Evolutionary conservation across 2,329 filamentous ascomycete genomes (phyloP), one percentile per base, ranked within the genome.

Genomic region (Ceratocystis alfenasii): DNA sequence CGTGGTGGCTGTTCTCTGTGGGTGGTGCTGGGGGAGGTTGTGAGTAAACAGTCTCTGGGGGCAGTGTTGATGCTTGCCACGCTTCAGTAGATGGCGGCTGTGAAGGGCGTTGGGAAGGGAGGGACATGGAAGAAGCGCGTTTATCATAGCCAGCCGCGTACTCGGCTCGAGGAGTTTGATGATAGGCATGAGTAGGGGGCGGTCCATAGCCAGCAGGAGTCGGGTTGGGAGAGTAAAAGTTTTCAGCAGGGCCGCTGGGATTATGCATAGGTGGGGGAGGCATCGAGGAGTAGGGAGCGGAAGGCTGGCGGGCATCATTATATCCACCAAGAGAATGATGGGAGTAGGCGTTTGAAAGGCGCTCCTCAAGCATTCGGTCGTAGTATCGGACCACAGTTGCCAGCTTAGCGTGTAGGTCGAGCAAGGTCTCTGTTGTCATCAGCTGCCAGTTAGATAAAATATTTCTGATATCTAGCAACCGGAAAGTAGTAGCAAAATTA

Each of bases 321-420:
- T 66, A 68, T 1, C 83, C 82, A 10, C 86, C 82, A 22, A 90
- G 77, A 55, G 76, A 86, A 71, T 93, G 88, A 72, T 95, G 90
- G 69, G 86, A 88, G 74, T 97, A 97, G 1, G 94, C 93, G 74
- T 88, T 95, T 7, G 91, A 95, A 30, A 99, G 80, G 48, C 94
- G 86, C 69, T 99, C 94, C 75, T 99, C 94, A 17, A 99, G 81
- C 94, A 99, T 97, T 50, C 91, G 86, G 75, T 99, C 94, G 73
- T 99, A 99, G 74, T 97, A 97, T 44, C 94, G 85, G 4, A 99
- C 94, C 30, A 97, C 94, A 0, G 93, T 96, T 0, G 93, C 94
- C 28, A 99, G 80, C 74, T 99, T 99, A 20, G 91, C 89, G 74
- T 99, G 94, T 0, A 99, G 80, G 74, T 99, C 94, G 28, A 97